Conservation (phyloP, 2,329 filamentous ascomycete genomes). For the Pseudogymnoascus sp. region DNA sequence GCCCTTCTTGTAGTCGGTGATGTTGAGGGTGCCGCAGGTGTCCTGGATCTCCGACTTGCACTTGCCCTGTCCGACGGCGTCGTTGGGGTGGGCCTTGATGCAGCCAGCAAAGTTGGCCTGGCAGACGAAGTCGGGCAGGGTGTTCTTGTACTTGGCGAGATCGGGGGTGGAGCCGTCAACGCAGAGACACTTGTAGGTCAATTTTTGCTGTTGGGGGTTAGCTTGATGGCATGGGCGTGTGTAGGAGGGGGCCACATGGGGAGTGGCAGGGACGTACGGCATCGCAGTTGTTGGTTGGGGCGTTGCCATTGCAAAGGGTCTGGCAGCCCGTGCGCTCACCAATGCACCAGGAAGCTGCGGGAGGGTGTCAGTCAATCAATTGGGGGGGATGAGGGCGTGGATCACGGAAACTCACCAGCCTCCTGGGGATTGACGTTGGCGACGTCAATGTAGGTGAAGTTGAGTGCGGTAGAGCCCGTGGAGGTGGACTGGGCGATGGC, state of each 20-base stretch:
- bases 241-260: not conserved
- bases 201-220: constrained; percentile 30
- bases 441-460: constrained; percentile 30
- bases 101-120: constrained; percentile 41
- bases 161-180: constrained; percentile 40
- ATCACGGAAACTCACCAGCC: constrained; percentile 23
- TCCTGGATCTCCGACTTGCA: constrained; percentile 35
- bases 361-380: constrained; percentile 13
- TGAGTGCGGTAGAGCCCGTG: constrained; percentile 21
- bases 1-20: constrained; percentile 21
- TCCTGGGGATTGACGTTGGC: constrained; percentile 29
- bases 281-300: constrained; percentile 45
- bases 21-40: constrained; percentile 44
- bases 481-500: constrained; percentile 17
- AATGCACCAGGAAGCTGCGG: constrained; percentile 45
- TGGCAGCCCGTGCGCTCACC: constrained; percentile 52
- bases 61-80: constrained; percentile 35
- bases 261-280: constrained; percentile 35
- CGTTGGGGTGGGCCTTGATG: constrained; percentile 35
- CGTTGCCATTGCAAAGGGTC: constrained; percentile 44
- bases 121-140: constrained; percentile 53
- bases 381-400: not conserved
- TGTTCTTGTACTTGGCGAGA: constrained; percentile 45
- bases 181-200: constrained; percentile 51
- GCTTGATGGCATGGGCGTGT: not conserved